phyloP scores from a whole-genome alignment of 345 rosid species.

The Eucalyptus sp. region DNA sequence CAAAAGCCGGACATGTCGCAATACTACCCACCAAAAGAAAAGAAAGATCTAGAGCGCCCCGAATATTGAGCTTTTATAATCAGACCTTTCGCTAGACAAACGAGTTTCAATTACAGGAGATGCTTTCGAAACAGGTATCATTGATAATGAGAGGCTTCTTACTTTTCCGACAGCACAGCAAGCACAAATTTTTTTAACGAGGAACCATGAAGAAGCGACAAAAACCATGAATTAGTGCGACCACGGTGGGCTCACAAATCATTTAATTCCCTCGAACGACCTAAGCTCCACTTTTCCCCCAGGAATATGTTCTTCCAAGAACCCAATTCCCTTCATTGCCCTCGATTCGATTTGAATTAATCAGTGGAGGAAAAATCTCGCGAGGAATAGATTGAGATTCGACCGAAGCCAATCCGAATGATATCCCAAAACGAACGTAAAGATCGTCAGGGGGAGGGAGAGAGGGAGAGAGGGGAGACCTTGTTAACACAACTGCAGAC shows the following conservation, averaged over 20 bases:
- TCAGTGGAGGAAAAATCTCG: background rate
- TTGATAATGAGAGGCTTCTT: background rate
- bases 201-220: background rate
- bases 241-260: background rate
- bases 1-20: background rate
- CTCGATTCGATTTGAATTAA: background rate
- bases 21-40: background rate
- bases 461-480: slow-evolving; percentile 15
- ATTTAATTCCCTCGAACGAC: background rate
- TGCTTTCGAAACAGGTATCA: background rate
- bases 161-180: background rate
- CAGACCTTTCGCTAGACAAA: background rate
- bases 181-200: background rate
- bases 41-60: background rate
- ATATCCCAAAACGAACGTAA: background rate
- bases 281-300: background rate
- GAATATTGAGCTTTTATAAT: background rate
- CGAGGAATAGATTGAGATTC: background rate
- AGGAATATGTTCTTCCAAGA: background rate
- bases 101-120: background rate
- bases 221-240: background rate
- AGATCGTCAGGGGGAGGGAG: background rate
- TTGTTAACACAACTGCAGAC: slow-evolving; percentile 93
- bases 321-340: background rate
- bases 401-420: background rate